Evolutionary conservation across 1,284 basidiomycete species (phyloP).

Genomic region (Golubevia sp.): DNA sequence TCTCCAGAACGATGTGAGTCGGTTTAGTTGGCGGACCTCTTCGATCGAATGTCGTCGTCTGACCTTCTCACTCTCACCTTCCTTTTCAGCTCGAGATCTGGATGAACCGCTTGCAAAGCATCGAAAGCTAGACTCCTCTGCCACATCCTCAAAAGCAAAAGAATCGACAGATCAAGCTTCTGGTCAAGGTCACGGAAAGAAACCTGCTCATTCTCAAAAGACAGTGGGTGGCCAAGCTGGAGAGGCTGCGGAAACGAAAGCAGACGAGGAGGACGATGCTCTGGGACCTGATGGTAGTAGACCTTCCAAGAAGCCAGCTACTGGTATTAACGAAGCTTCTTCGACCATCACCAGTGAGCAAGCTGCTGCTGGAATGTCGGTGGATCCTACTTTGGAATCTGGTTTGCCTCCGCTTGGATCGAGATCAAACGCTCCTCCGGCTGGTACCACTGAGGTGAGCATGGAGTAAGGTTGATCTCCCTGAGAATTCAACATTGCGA

Average conservation of each 20-base stretch:
- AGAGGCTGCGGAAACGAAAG: conserved; percentile 2
- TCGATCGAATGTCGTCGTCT: conserved; percentile 1
- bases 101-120: conserved; percentile 2
- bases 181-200: conserved; percentile 16
- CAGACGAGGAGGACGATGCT: not conserved
- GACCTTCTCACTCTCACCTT: not conserved
- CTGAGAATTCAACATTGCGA: not conserved
- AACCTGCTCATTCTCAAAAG: conserved; percentile 10
- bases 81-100: conserved; percentile 2
- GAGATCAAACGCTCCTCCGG: not conserved
- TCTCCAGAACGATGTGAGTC: not conserved
- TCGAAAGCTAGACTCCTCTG: not conserved
- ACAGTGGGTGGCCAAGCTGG: conserved; percentile 9
- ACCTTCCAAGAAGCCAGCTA: conserved; percentile 9
- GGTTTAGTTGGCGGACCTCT: not conserved
- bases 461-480: conserved; percentile 7
- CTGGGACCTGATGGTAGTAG: conserved; percentile 18
- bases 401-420: conserved; percentile 7
- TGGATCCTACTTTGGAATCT: conserved; percentile 11
- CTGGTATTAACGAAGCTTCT: not conserved
- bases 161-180: conserved; percentile 2
- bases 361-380: conserved; percentile 5
- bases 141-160: conserved; percentile 7
- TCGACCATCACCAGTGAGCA: conserved; percentile 7
- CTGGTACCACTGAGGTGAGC: not conserved